Evolutionary conservation across 345 rosid species (phyloP).

Genomic region (Physaria fendleri): DNA sequence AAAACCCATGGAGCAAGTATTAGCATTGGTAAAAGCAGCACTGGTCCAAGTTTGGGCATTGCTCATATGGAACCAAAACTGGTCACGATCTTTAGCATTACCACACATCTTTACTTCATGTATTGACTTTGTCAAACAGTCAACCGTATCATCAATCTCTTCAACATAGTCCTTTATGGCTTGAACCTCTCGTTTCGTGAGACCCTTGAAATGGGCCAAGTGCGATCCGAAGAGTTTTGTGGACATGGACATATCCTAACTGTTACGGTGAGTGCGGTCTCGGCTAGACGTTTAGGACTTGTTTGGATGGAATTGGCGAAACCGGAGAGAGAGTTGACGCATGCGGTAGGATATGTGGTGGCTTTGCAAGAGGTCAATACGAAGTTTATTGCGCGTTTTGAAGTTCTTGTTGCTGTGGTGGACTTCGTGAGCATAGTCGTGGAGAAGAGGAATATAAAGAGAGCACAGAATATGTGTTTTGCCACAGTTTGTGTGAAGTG

Average conservation of each 20-base stretch:
- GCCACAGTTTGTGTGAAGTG: constrained; percentile 26
- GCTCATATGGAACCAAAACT: constrained; percentile 62
- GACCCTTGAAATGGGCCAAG: constrained; percentile 38
- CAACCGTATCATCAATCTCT: constrained; percentile 61
- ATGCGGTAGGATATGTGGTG: constrained; percentile 58
- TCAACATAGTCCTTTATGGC: constrained; percentile 68
- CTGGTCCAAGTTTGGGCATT: constrained; percentile 95
- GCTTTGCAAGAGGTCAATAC: constrained; percentile 54
- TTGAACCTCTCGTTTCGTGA: constrained; percentile 47
- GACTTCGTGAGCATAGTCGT: background rate
- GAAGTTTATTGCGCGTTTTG: constrained; percentile 34
- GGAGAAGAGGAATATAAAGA: constrained; percentile 9
- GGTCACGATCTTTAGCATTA: constrained; percentile 43
- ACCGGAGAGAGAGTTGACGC: constrained; percentile 51
- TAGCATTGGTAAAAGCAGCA: constrained; percentile 86
- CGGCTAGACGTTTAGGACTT: constrained; percentile 58
- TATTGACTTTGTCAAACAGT: constrained; percentile 52
- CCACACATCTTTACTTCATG: constrained; percentile 55
- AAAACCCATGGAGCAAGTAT: constrained; percentile 73
- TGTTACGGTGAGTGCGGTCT: constrained; percentile 69
- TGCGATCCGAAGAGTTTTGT: constrained; percentile 43
- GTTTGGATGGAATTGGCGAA: constrained; percentile 50
- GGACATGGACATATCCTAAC: constrained; percentile 40
- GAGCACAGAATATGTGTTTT: constrained; percentile 7
- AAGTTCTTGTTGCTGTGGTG: background rate